Base-by-base conservation (phyloP, 1,284 basidiomycete species). In the Moesziomyces sp. region DNA sequence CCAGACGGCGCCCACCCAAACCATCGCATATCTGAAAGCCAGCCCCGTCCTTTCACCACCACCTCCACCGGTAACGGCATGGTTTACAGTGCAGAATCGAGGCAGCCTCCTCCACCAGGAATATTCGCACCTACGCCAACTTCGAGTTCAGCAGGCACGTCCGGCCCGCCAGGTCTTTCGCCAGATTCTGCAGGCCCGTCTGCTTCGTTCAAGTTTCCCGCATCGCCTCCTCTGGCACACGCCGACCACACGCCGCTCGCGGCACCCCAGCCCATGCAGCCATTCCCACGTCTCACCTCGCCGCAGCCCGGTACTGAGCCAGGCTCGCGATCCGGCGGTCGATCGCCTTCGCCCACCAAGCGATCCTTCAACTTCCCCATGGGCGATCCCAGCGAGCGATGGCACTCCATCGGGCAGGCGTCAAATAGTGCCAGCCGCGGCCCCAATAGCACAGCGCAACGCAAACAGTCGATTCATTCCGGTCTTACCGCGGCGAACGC, bases 281-380 rank as follows among this genome's bases (percentile, higher is more conserved):
- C 78, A 8, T 78, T 70, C 38, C 56, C 77, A 16, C 57, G 75
- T 21, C 64, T 76, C 21, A 77, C 68, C 30, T 80, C 78, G 21
- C 73, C 78, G 8, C 70, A 73, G 48, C 73, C 77, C 14, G 18
- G 43, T 10, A 72, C 65, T 16, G 60, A 63, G 38, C 26, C 48
- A 21, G 51, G 28, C 9, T 45, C 46, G 40, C 26, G 45, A 24
- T 54, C 63, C 14, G 52, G 52, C 30, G 77, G 62, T 16, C 60
- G 77, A n/a, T 75, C 78, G 14, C 75, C 77, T 7, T 80, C 78
- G 10, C 78, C 78, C 0, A 56, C 76, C 9, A 79, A 76, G 54
- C 59, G 74, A 7, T 59, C 63, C 33, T 75, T 73, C 73, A 72
- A 65, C 48, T 79, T 77, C 46, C 69, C 64, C 5, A 72, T 75